Percentiles rank a stretch among this genome's conserved stretches.
Conservation (phyloP, 805 yeast species). For the Geotrichum ghanense region DNA sequence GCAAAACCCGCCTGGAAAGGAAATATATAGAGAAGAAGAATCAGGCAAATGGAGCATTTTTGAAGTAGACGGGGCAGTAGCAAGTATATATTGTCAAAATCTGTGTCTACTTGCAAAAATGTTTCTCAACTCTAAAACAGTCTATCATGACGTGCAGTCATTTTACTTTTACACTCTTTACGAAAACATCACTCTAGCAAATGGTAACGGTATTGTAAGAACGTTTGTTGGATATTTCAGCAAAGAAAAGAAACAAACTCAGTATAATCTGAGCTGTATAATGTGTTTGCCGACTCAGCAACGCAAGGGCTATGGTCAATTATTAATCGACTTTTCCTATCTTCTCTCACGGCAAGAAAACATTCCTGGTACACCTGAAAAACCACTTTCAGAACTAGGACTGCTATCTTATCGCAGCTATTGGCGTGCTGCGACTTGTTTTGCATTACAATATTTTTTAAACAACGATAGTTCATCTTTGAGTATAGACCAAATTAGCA, state of each 20-base stretch:
- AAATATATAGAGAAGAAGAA: conserved; percentile 57
- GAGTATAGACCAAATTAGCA: conserved; percentile 45
- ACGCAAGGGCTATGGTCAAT: conserved; percentile 78
- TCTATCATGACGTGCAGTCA: conserved; percentile 93
- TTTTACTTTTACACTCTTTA: conserved; percentile 81
- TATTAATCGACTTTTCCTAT: conserved; percentile 83
- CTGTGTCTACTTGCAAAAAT: conserved; percentile 81
- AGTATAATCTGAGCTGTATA: conserved; percentile 82
- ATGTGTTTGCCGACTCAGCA: conserved; percentile 82
- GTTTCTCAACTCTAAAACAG: conserved; percentile 80
- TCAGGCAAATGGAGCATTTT: conserved; percentile 52
- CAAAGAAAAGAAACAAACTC: conserved; percentile 49
- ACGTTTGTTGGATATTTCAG: conserved; percentile 93
- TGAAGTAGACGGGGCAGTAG: conserved; percentile 87
- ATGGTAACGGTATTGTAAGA: conserved; percentile 36
- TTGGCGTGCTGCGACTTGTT: conserved; percentile 64
- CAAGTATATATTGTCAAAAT: conserved; percentile 76
- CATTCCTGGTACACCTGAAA: conserved; percentile 87
- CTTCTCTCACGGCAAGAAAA: conserved; percentile 62
- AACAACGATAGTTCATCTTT: neutral
- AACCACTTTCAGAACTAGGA: conserved; percentile 84
- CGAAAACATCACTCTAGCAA: conserved; percentile 29
- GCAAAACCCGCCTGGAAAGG: conserved; percentile 81
- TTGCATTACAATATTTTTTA: neutral
- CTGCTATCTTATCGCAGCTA: conserved; percentile 73